phyloP scores from a whole-genome alignment of 768 basidiomycete species.

The Naematelia encephala region DNA sequence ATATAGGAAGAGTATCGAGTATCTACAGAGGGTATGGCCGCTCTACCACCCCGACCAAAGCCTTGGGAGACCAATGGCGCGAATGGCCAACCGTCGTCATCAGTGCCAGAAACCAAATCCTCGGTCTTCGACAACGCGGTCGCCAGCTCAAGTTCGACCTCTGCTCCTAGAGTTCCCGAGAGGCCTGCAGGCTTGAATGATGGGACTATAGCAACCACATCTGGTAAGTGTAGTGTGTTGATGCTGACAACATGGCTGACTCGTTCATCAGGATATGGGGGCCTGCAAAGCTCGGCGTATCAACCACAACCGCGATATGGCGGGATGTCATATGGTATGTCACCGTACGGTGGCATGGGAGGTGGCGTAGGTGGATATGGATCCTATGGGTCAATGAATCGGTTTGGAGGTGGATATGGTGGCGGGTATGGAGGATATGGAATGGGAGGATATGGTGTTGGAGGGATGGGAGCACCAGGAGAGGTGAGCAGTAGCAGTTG shows the following conservation, averaged over 20 bases:
- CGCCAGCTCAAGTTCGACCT: slow-evolving; percentile 16
- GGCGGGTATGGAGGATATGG: slow-evolving; percentile 35
- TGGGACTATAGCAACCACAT: neutral
- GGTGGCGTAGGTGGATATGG: slow-evolving; percentile 33
- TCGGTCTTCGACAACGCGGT: slow-evolving; percentile 36
- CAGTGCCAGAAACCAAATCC: slow-evolving; percentile 5
- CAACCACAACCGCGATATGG: slow-evolving; percentile 10
- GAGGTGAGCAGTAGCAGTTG: too few relatives aligned
- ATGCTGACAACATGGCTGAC: neutral
- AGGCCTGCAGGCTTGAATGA: slow-evolving; percentile 27
- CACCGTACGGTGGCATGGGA: slow-evolving; percentile 18
- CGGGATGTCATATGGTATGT: slow-evolving; percentile 22
- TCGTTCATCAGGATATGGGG: neutral
- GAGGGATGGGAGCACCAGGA: slow-evolving; percentile 60
- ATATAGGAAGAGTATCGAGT: too few relatives aligned
- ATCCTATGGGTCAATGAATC: slow-evolving; percentile 24
- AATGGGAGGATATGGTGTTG: slow-evolving; percentile 53
- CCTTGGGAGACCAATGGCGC: slow-evolving; percentile 33
- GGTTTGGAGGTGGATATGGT: slow-evolving; percentile 27
- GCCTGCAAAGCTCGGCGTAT: slow-evolving; percentile 8
- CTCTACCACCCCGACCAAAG: slow-evolving; percentile 31
- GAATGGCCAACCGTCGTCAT: slow-evolving; percentile 5
- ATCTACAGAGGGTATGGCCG: slow-evolving; percentile 16
- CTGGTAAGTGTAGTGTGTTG: neutral
- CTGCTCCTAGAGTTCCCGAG: slow-evolving; percentile 32